Evolutionary conservation across 768 basidiomycete species (phyloP).

Genomic region (Chlorophyllum brunneum): DNA sequence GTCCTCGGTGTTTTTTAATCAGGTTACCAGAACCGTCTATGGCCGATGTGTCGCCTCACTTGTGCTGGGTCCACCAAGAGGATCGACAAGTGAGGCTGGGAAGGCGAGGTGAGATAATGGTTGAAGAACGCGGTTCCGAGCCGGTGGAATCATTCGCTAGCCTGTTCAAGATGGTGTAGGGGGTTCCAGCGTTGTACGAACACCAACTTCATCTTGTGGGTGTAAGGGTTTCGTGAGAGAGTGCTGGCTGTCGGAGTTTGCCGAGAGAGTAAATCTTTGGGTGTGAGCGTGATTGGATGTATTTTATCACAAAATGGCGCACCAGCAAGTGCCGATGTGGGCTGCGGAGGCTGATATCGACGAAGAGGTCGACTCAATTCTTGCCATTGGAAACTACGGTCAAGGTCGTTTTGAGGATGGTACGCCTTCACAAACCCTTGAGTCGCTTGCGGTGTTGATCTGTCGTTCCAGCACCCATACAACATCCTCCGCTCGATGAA

Average conservation of each 20-base stretch:
- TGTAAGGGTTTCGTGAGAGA: background rate
- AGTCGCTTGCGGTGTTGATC: slow-evolving; percentile 5
- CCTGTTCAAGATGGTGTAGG: no score
- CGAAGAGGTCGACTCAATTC: slow-evolving; percentile 71
- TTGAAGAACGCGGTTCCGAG: no score
- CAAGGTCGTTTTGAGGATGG: slow-evolving; percentile 69
- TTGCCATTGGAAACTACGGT: slow-evolving; percentile 67
- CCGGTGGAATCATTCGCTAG: no score
- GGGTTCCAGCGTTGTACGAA: no score
- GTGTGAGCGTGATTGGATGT: background rate
- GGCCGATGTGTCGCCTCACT: no score
- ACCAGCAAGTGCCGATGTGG: slow-evolving; percentile 71
- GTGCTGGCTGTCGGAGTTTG: slow-evolving; percentile 22
- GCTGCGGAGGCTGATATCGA: slow-evolving; percentile 78
- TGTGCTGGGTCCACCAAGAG: no score
- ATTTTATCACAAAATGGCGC: slow-evolving; percentile 39
- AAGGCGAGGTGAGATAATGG: no score
- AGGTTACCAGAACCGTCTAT: no score
- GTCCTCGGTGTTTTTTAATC: no score
- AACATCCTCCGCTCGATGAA: slow-evolving; percentile 68
- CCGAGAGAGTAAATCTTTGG: slow-evolving; percentile 33
- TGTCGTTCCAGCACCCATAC: slow-evolving; percentile 35
- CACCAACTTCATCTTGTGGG: background rate
- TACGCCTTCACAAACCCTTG: slow-evolving; percentile 22
- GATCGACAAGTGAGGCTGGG: no score